Evolutionary conservation across 2,329 filamentous ascomycete genomes (phyloP), one percentile per base, ranked within the genome.

Genomic region (Harringtonia aguacate): DNA sequence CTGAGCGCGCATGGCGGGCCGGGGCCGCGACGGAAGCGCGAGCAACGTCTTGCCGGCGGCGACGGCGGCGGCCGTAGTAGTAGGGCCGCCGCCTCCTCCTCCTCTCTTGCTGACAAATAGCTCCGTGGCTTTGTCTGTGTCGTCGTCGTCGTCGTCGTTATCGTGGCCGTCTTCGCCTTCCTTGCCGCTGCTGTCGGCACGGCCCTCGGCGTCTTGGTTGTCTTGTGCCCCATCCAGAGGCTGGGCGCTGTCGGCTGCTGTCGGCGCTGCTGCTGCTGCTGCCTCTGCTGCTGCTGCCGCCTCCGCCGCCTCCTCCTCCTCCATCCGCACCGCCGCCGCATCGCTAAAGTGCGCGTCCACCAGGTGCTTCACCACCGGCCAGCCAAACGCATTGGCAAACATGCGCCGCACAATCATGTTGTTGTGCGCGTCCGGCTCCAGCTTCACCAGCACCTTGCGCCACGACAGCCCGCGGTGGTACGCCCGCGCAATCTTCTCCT

Each of bases 371-470:
- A 97, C 70, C 1, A 98, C 92, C 1, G 92, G 92, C 92, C 92
- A 98, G 3, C 92, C 92, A 55, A 94, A 94, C 0, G 92, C 92
- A 57, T 98, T 98, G 45, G 88, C 83, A 60, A 98, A 98, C 81
- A 88, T 94, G 45, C 92, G 82, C 15, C 92, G 83, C 21, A 98
- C 92, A 48, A 97, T 84, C 52, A 98, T 94, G 61, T 98, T 98
- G 64, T 98, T 98, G 66, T 98, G 92, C 0, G 92, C 92, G 62
- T 98, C 92, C 0, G 92, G 92, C 59, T 98, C 90, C 3, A 98
- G 72, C 43, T 92, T 84, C 14, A 98, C 92, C 4, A 98, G 76
- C 2, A 98, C 92, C 60, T 98, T 98, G 37, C 92, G 84, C 92
- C 92, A 98, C 2, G 86, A 86, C 18, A 98, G 66, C 50, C 87